Evolutionary conservation across 371 early-diverging fungal genomes (phyloP).

Genomic region (Saksenaea vasiformis): DNA sequence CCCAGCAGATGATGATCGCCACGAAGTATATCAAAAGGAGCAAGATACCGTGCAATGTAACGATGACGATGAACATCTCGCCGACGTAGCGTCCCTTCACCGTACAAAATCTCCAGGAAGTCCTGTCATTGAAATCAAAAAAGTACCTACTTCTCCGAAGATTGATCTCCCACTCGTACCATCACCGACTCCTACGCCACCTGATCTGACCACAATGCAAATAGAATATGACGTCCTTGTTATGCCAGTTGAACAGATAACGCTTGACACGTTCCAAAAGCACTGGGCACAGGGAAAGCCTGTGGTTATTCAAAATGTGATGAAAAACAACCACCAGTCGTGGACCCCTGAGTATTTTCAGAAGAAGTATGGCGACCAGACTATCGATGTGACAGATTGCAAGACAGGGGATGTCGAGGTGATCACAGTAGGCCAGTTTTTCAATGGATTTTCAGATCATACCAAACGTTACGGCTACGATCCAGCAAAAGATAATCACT

Average conservation of each 20-base stretch:
- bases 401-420: slow-evolving; percentile 13
- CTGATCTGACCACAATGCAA: background rate
- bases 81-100: background rate
- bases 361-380: slow-evolving; percentile 31
- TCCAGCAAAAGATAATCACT: background rate
- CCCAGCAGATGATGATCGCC: no score
- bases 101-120: background rate
- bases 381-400: slow-evolving; percentile 46
- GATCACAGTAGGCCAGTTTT: slow-evolving; percentile 39
- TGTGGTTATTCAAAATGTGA: slow-evolving; percentile 35
- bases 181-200: background rate
- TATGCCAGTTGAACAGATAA: slow-evolving; percentile 11
- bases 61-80: no score
- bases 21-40: no score
- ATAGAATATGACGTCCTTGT: background rate
- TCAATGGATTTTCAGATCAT: slow-evolving; percentile 37
- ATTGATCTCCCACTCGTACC: no score
- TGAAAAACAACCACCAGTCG: slow-evolving; percentile 7
- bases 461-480: slow-evolving; percentile 6
- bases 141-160: background rate
- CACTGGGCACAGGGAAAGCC: slow-evolving; percentile 43
- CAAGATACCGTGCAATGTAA: no score
- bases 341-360: slow-evolving; percentile 51
- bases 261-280: slow-evolving; percentile 32
- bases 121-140: background rate